Conservation (phyloP, 2,329 filamentous ascomycete genomes). For the Fusarium fujikuroi region DNA sequence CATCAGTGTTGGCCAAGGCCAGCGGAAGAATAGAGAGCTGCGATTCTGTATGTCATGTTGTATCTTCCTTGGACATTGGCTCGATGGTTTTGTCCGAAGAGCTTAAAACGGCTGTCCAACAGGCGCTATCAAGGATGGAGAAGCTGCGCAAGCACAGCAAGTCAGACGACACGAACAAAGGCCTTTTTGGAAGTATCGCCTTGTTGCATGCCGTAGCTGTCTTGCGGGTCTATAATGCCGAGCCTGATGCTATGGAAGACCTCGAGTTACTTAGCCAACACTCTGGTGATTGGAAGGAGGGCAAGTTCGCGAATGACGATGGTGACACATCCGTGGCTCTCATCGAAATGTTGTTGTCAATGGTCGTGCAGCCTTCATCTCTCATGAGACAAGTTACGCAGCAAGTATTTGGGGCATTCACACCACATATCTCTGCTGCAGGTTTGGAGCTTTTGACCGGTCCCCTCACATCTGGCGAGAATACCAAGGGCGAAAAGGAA, state of each 20-base stretch:
- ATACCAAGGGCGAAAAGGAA: slow-evolving; percentile 82
- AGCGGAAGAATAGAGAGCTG: slow-evolving; percentile 65
- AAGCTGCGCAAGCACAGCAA: slow-evolving; percentile 61
- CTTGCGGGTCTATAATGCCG: slow-evolving; percentile 89
- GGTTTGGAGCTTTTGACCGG: slow-evolving; percentile 74
- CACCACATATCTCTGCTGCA: slow-evolving; percentile 75
- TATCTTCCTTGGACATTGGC: slow-evolving; percentile 63
- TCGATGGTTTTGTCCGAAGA: slow-evolving; percentile 66
- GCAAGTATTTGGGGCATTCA: slow-evolving; percentile 88
- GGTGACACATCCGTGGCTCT: slow-evolving; percentile 74
- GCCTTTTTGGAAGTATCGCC: slow-evolving; percentile 71
- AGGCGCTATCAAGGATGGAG: slow-evolving; percentile 63
- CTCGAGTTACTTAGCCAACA: not conserved
- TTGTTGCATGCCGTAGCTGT: slow-evolving; percentile 86
- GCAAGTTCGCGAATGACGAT: slow-evolving; percentile 58
- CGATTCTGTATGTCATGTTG: slow-evolving; percentile 63
- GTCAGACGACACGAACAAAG: slow-evolving; percentile 50
- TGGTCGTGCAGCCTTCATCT: slow-evolving; percentile 85
- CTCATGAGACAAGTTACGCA: slow-evolving; percentile 88
- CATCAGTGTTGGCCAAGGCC: slow-evolving; percentile 65
- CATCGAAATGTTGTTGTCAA: slow-evolving; percentile 89
- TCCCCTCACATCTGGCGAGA: slow-evolving; percentile 83
- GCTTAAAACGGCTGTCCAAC: slow-evolving; percentile 62
- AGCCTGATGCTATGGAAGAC: slow-evolving; percentile 77
- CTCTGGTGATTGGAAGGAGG: slow-evolving; percentile 53